These are phyloP conservation scores for Exophiala sp. DNA, from an alignment of 2,329 filamentous ascomycete genomes.

Conservation along the genomic window DNA sequence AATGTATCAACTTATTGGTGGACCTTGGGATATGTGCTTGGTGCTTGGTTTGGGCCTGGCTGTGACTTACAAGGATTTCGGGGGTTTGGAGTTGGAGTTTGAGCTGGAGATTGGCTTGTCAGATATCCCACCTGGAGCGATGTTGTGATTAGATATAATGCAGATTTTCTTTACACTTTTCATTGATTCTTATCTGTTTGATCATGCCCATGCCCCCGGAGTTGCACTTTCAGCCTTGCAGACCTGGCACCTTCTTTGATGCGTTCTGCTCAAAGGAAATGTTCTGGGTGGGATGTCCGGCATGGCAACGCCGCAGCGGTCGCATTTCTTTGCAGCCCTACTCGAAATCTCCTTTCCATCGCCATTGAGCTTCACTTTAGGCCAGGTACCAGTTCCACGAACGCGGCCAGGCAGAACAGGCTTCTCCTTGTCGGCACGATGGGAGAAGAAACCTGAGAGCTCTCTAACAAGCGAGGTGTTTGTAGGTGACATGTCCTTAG, in stretches of 20 bases:
- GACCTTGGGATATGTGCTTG: too few relatives aligned
- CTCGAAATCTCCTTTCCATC: background rate
- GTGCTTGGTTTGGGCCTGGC: too few relatives aligned
- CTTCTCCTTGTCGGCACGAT: constrained; percentile 14
- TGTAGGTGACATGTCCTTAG: constrained; percentile 7
- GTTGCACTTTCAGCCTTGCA: constrained; percentile 3
- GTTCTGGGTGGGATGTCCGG: background rate
- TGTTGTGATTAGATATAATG: too few relatives aligned
- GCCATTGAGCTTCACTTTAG: background rate
- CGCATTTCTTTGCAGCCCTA: background rate
- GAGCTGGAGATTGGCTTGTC: too few relatives aligned
- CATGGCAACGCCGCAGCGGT: constrained; percentile 10
- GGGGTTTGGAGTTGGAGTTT: too few relatives aligned
- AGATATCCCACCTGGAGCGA: too few relatives aligned
- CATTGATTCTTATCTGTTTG: too few relatives aligned
- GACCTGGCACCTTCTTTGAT: constrained; percentile 1
- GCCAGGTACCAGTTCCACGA: background rate
- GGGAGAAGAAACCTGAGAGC: constrained; percentile 22
- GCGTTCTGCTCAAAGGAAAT: background rate
- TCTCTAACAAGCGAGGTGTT: constrained; percentile 18
- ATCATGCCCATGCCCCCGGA: constrained; percentile 7
- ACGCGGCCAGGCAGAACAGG: constrained; percentile 13
- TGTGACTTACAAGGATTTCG: too few relatives aligned
- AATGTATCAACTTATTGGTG: too few relatives aligned
- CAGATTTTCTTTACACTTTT: background rate